These are phyloP conservation scores for Trichoderma atroviride DNA, from an alignment of 2,329 filamentous ascomycete genomes.

Conservation along the genomic window DNA sequence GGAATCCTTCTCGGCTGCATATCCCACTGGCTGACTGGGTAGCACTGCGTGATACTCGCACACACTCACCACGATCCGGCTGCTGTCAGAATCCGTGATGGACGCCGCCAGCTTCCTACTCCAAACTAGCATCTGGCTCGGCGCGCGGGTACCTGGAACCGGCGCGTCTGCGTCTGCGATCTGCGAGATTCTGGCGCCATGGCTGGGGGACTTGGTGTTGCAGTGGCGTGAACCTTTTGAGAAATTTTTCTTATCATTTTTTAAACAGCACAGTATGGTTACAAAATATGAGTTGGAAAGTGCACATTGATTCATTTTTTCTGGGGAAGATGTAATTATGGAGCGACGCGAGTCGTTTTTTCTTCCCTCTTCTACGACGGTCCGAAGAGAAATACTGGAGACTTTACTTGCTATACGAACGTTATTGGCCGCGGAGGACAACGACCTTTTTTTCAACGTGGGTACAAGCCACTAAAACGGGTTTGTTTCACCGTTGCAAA, in stretches of 20 bases:
- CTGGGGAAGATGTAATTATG: neutral
- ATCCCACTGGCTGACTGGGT: neutral
- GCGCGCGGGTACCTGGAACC: neutral
- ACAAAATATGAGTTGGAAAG: neutral
- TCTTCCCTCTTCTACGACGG: neutral
- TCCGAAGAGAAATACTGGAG: neutral
- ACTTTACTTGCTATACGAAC: neutral
- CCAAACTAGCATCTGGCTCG: neutral
- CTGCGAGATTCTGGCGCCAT: neutral
- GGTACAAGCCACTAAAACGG: neutral
- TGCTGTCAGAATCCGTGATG: neutral
- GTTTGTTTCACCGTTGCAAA: neutral
- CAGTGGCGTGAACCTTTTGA: neutral
- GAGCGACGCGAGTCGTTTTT: neutral
- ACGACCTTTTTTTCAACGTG: neutral
- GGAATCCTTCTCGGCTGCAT: neutral
- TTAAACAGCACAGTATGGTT: neutral
- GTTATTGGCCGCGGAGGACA: neutral
- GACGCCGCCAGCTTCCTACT: neutral
- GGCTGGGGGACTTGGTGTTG: neutral
- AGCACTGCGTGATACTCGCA: neutral
- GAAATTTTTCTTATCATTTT: neutral
- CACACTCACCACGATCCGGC: neutral
- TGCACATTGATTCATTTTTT: neutral
- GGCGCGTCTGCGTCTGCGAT: neutral